Conservation (phyloP, 306 rosid species). For the Quercus dentata region DNA sequence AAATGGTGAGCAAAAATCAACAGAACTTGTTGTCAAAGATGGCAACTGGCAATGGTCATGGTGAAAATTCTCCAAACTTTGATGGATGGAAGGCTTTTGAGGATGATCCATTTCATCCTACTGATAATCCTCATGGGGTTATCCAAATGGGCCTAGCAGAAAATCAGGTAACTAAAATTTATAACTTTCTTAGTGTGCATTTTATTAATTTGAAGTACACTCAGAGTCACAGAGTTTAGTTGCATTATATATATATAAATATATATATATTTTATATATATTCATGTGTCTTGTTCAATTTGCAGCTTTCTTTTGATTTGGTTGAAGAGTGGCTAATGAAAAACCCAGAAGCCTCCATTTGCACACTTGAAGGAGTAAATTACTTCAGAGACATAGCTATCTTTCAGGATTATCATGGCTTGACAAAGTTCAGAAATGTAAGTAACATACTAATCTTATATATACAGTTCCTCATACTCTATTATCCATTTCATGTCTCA, state of each 20-base stretch:
- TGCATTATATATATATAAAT: too few species aligned
- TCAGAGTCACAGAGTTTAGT: not conserved
- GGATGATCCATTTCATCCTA: slow-evolving; percentile 56
- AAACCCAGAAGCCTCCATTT: slow-evolving; percentile 75
- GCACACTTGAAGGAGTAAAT: slow-evolving; percentile 55
- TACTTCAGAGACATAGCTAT: slow-evolving; percentile 55
- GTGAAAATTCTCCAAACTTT: slow-evolving; percentile 63
- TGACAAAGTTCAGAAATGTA: slow-evolving; percentile 57
- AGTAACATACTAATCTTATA: slow-evolving; percentile 15
- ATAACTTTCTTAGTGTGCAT: not conserved
- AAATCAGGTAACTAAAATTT: slow-evolving; percentile 50
- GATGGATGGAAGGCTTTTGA: slow-evolving; percentile 90
- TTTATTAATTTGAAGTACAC: not conserved
- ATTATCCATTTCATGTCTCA: not conserved
- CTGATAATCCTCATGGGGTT: slow-evolving; percentile 59
- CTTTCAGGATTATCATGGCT: slow-evolving; percentile 84
- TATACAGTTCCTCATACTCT: not conserved
- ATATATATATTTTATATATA: too few species aligned
- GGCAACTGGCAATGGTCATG: slow-evolving; percentile 70
- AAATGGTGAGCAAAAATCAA: slow-evolving; percentile 13
- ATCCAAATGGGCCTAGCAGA: slow-evolving; percentile 95
- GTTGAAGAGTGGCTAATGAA: slow-evolving; percentile 53
- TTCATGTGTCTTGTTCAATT: not conserved
- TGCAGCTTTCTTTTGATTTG: slow-evolving; percentile 61
- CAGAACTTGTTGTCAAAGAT: slow-evolving; percentile 54